Evolutionary conservation across 352 stramenopile species (phyloP).

Genomic region (Globisporangium heterothallicum): DNA sequence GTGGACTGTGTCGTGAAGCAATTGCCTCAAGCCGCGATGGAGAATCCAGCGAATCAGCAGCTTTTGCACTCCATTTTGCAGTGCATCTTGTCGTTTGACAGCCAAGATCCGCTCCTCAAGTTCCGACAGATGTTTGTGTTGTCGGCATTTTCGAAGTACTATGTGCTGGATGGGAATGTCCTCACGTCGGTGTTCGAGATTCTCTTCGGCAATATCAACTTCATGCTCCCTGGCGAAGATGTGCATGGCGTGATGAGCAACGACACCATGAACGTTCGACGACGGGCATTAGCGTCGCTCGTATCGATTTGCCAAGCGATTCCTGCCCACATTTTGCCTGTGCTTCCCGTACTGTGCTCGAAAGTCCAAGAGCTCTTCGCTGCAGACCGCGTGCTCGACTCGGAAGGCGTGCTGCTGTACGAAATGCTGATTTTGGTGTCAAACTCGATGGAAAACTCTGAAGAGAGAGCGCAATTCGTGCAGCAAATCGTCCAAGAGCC

Average conservation of each 20-base stretch:
- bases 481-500: constrained; percentile 71
- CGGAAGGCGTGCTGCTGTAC: constrained; percentile 72
- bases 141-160: constrained; percentile 72
- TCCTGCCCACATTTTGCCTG: constrained; percentile 64
- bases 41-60: constrained; percentile 35
- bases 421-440: constrained; percentile 81
- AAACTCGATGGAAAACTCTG: constrained; percentile 63
- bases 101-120: constrained; percentile 58
- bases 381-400: constrained; percentile 61
- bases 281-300: constrained; percentile 58
- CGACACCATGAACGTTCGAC: constrained; percentile 67
- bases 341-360: constrained; percentile 61
- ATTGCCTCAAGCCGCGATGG: constrained; percentile 34
- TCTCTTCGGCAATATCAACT: constrained; percentile 70
- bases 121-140: constrained; percentile 69
- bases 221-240: constrained; percentile 58
- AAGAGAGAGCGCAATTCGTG: constrained; percentile 60
- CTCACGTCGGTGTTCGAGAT: constrained; percentile 73
- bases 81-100: constrained; percentile 48
- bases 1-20: constrained; percentile 79
- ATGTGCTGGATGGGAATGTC: constrained; percentile 45
- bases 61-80: constrained; percentile 43
- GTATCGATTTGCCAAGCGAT: constrained; percentile 77
- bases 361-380: constrained; percentile 74
- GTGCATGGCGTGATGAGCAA: constrained; percentile 59